A percentile compares a stretch with the other conserved stretches of the same genome.
phyloP scores from a whole-genome alignment of 331 rosid species.

The Malus hybrid region DNA sequence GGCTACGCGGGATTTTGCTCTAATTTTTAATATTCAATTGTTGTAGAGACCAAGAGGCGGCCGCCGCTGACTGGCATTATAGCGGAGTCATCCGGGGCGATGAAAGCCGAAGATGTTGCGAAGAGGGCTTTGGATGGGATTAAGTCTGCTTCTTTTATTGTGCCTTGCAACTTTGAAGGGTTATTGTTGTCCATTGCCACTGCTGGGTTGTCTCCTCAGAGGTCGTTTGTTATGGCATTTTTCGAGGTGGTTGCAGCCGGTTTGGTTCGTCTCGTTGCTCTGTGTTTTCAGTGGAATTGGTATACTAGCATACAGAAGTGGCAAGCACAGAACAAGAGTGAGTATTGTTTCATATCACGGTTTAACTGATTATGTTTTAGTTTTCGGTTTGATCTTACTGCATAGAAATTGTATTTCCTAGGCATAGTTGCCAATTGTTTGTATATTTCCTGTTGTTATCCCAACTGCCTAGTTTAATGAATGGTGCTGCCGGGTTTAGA shows the following conservation, averaged over 20 bases:
- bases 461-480: background rate
- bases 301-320: slow-evolving; percentile 63
- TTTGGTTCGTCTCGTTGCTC: slow-evolving; percentile 47
- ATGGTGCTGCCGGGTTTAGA: background rate
- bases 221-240: slow-evolving; percentile 77
- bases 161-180: slow-evolving; percentile 84
- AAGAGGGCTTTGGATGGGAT: slow-evolving; percentile 72
- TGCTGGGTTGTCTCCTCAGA: slow-evolving; percentile 86
- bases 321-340: slow-evolving; percentile 44
- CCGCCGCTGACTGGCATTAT: slow-evolving; percentile 72
- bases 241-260: slow-evolving; percentile 69
- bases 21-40: slow-evolving; percentile 18
- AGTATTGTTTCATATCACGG: slow-evolving; percentile 12
- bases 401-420: background rate
- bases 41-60: slow-evolving; percentile 52
- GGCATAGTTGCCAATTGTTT: background rate
- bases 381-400: background rate
- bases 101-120: slow-evolving; percentile 88
- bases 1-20: too few relatives aligned
- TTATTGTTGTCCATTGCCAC: slow-evolving; percentile 55
- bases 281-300: slow-evolving; percentile 80
- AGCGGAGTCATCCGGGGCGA: slow-evolving; percentile 54
- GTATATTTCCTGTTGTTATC: background rate
- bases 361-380: background rate
- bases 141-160: slow-evolving; percentile 53